Base-by-base conservation (phyloP, 1,139 yeast genomes). In the Arxiozyma bovina region DNA sequence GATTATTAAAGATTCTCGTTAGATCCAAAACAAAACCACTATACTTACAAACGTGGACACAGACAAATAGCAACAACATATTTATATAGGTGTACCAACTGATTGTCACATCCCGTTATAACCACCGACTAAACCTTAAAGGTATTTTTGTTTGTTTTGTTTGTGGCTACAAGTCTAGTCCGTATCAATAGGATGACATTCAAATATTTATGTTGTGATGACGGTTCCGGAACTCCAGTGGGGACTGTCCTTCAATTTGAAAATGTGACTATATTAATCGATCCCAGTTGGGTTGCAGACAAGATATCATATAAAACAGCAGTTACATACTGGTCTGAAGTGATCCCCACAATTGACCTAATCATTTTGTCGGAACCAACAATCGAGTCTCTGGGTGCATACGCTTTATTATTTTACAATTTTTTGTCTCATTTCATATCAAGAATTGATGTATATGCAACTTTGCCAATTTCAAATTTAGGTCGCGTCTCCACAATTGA, bases 401-500 rank as follows among this genome's bases (percentile, higher is more conserved):
- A 79, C 65, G 82, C 87, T 0, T 74, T 84, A 50, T 71, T 93
- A 40, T 81, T 87, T 61, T 72, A 77, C 57, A 77, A 78, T 58
- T 82, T 81, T 60, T 87, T 91, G 5, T 78, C 82, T 9, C 79
- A 67, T 57, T 69, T 69, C 54, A 58, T 89, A 70, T 74, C 83
- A 4, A 73, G 79, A 38, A 80, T 90, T 43, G 93, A 94, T 1
- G 83, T 85, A 0, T 94, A 87, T 66, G 82, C 97, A 0, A 93
- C 99, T 0, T 73, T 90, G 27, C 98, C 99, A 0, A 88, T 91
- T 4, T 78, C 85, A 34, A 93, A 89, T 66, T 73, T 94, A 65
- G 98, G 98, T 1, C 77, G 96, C 61, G 82, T 89, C 41, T 77
- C 95, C 6, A 87, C 96, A 0, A 81, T 88, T 27, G 99, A 94